Base-by-base conservation (phyloP, 352 stramenopile species). In the Phytophthora lateralis region DNA sequence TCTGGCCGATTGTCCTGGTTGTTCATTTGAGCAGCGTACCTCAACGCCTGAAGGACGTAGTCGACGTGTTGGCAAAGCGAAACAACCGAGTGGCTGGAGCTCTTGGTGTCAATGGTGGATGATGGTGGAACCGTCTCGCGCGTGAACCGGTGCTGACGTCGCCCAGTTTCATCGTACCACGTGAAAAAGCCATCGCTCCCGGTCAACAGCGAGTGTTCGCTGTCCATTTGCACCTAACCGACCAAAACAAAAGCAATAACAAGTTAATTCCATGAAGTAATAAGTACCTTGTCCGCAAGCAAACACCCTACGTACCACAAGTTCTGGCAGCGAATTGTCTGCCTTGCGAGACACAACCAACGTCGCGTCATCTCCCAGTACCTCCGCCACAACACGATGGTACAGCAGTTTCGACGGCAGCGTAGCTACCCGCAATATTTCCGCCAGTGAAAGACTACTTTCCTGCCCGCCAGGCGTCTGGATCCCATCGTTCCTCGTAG, bases 41-140 rank as follows among this genome's bases (percentile, higher is more conserved):
- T 62, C 38, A 71, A 73, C 18, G 60, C 56, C 58, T 73, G 60
- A 18, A 75, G 48, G 17, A 80, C 26, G 48, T 71, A 78, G 15
- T 73, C 46, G 7, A 74, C 59, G 43, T 80, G 72, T 42, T 67
- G 72, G 6, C 68, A 80, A 4, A 71, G 45, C n/a, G 62, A 65
- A 12, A 34, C 29, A 3, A 74, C 18, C 2, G 59, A 69, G 12
- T 45, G 32, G 15, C 39, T 63, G 35, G 44, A 30, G 30, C 17
- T 47, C 15, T 57, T 54, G 11, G 32, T 52, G n/a, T 63, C 56
- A 24, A 76, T 50, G 11, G 53, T 63, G 17, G 53, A 67, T 7
- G 63, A 18, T 12, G 78, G 75, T 17, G 83, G 83, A 34, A 89
- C 75, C 11, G 81, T 88, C 46, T 90, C 75, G 34, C 67, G 57